These are phyloP conservation scores for Hemisphaericaspora xylanilytica DNA, from an alignment of 1,139 yeast genomes.

Conservation along the genomic window DNA sequence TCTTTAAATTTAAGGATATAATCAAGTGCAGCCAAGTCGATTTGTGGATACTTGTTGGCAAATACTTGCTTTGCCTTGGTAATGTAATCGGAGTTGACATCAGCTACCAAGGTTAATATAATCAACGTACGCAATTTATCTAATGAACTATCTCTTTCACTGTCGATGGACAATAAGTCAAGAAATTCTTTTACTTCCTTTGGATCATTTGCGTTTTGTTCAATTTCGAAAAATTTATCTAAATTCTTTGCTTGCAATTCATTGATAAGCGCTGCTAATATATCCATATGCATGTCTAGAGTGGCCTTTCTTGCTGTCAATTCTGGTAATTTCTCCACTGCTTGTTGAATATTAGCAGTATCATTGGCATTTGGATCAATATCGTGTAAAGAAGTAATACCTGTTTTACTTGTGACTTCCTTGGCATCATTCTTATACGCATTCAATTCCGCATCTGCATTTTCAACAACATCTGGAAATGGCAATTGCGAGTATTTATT, in stretches of 20 bases:
- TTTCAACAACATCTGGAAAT: constrained; percentile 97
- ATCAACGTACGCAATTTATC: constrained; percentile 89
- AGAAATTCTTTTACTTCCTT: constrained; percentile 59
- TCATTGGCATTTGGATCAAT: constrained; percentile 63
- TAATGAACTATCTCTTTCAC: constrained; percentile 56
- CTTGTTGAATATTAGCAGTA: constrained; percentile 78
- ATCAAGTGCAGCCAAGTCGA: constrained; percentile 62
- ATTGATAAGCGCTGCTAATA: constrained; percentile 77
- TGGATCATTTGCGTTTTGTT: constrained; percentile 68
- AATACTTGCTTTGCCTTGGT: constrained; percentile 66
- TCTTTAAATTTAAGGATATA: constrained; percentile 83
- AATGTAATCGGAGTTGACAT: constrained; percentile 61
- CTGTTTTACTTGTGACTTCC: constrained; percentile 78
- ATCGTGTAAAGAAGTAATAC: constrained; percentile 67
- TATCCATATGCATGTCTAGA: constrained; percentile 96
- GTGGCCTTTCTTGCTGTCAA: constrained; percentile 83
- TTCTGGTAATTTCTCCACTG: constrained; percentile 90
- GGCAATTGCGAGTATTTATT: constrained; percentile 77
- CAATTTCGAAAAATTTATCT: constrained; percentile 91
- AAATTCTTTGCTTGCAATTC: constrained; percentile 81
- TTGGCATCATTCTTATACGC: constrained; percentile 84
- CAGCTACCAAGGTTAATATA: constrained; percentile 59
- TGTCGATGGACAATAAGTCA: constrained; percentile 48
- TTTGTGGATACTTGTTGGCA: constrained; percentile 48
- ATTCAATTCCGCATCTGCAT: constrained; percentile 80